A percentile compares a stretch with the other conserved stretches of the same genome.
Evolutionary conservation across 2,329 filamentous ascomycete species (phyloP).

Genomic region (Dactylellina haptotyla): DNA sequence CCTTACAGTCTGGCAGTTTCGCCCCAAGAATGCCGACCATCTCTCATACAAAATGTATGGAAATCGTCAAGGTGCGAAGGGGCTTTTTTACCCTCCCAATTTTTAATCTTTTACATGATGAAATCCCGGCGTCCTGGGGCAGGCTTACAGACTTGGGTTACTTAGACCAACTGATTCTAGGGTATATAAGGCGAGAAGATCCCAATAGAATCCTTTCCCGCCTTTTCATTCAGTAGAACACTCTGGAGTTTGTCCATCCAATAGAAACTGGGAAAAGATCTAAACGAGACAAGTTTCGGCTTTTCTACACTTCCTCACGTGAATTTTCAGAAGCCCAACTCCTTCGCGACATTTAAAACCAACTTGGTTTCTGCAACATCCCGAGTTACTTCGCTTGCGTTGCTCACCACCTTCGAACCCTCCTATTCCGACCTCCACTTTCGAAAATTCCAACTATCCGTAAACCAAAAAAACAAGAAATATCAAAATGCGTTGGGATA

Average conservation of each 20-base stretch:
- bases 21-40: conserved; percentile 32
- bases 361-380: conserved; percentile 11
- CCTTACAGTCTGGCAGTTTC: conserved; percentile 23
- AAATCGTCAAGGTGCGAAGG: conserved; percentile 14
- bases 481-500: conserved; percentile 58
- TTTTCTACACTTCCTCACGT: conserved; percentile 27
- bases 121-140: conserved; percentile 38
- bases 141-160: conserved; percentile 46
- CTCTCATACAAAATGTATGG: conserved; percentile 43
- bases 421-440: conserved; percentile 13
- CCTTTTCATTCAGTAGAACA: conserved; percentile 43
- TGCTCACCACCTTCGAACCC: neutral
- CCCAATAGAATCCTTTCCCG: conserved; percentile 42
- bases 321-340: conserved; percentile 34
- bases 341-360: conserved; percentile 8
- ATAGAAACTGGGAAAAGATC: conserved; percentile 11
- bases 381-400: conserved; percentile 27
- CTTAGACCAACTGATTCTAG: conserved; percentile 30
- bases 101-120: conserved; percentile 22
- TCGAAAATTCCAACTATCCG: neutral
- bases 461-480: neutral
- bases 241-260: conserved; percentile 22
- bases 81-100: conserved; percentile 27
- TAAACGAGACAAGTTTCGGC: conserved; percentile 16
- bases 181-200: conserved; percentile 44